Base-by-base conservation (phyloP, 176 grass and related monocot genomes). In the Eremochloa ophiuroides region DNA sequence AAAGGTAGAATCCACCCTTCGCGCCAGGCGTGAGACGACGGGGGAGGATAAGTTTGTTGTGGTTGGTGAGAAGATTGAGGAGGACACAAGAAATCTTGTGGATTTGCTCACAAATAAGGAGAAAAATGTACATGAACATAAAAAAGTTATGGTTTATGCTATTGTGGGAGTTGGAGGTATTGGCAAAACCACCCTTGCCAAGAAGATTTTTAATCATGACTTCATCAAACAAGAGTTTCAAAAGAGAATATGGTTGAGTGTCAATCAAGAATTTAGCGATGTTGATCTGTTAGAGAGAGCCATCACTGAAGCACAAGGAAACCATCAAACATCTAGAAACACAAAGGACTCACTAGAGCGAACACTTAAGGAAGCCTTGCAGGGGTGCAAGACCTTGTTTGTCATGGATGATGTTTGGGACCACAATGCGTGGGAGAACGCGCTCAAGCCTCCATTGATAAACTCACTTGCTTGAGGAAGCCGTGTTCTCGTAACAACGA, bases 121-220 rank as follows among this genome's bases (percentile, higher is more conserved):
- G 2, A 2, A 25, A n/a, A 38, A 3, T n/a, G n/a, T n/a, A n/a
- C n/a, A n/a, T n/a, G n/a, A n/a, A 15, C 2, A 20, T 7, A 28
- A 23, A 2, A 48, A 31, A 9, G 10, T 81, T 70, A 4, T 22
- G 35, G 22, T 75, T 41, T 30, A 81, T 65, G 67, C 85, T 15
- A 77, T 87, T 25, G 59, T 48, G 5, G 84, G 66, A 48, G 62
- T 74, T 11, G 66, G 77, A 2, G 84, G 84, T 4, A 81, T 87
- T 3, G 84, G 77, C 31, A 81, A 87, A 31, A 87, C 77, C 18
- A 81, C 84, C 10, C 56, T 87, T n/a, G n/a, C n/a, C n/a, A n/a
- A n/a, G n/a, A n/a, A n/a, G n/a, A n/a, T n/a, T n/a, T n/a, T n/a
- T n/a, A n/a, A n/a, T n/a, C n/a, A n/a, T n/a, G n/a, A n/a, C n/a